Conservation (phyloP, 768 basidiomycete genomes). For the Suillus sp. region DNA sequence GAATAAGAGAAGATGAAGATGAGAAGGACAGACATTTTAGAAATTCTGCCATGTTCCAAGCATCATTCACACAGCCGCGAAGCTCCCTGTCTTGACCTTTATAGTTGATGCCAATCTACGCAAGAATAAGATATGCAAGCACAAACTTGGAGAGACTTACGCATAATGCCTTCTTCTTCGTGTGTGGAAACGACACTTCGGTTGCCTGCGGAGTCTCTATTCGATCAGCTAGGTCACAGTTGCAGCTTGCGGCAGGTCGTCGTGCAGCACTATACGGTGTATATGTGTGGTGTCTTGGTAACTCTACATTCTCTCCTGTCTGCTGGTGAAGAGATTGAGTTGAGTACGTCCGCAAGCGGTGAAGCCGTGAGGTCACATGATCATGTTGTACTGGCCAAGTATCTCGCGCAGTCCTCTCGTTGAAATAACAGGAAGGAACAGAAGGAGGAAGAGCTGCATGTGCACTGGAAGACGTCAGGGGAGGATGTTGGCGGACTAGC, state of each 20-base stretch:
- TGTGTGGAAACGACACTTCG: not conserved
- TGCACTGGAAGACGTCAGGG: not conserved
- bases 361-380: not conserved
- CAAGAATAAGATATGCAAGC: not conserved
- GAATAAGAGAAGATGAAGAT: not conserved
- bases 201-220: too few relatives aligned
- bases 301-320: not conserved
- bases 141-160: not conserved
- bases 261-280: not conserved
- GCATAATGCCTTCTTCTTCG: conserved; percentile 3
- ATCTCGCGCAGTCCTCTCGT: not conserved
- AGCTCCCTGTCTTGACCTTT: conserved; percentile 60
- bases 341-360: not conserved
- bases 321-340: conserved; percentile 5
- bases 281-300: not conserved
- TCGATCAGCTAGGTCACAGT: not conserved
- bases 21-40: conserved; percentile 30
- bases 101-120: conserved; percentile 85
- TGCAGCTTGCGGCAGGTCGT: not conserved
- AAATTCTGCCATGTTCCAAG: conserved; percentile 71
- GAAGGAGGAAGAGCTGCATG: too few relatives aligned
- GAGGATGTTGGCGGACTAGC: not conserved
- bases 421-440: not conserved
- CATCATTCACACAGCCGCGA: conserved; percentile 88
- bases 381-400: not conserved